Evolutionary conservation across 768 basidiomycete genomes (phyloP), one percentile per base, ranked within the genome.

Genomic region (Lentinula boryana): DNA sequence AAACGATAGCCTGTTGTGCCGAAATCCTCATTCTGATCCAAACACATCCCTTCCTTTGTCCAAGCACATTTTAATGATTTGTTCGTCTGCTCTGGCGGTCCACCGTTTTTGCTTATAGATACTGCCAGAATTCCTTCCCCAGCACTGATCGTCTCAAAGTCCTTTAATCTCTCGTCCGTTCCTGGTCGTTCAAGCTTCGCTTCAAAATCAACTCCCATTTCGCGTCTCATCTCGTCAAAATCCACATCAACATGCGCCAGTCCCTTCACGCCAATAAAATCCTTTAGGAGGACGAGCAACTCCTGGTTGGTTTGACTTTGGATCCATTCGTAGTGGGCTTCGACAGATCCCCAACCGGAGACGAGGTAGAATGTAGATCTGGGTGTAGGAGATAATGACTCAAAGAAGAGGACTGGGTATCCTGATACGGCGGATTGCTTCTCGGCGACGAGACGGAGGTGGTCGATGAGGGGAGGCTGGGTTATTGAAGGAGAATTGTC

Each of bases 321-420:
- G 16, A 80, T 76, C 77, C 79, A 83, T 40, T 69, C 68, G 31
- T 72, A 63, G 64, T 82, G 81, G 8, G 75, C 73, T 10, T 61
- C 65, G 23, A 76, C 74, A 60, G 72, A 72, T 56, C 67, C 43
- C 82, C 81, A 83, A 10, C 80, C 80, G 0, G 78, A 75, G 33
- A 80, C 65, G 31, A 83, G 63, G 64, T 77, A 75, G 2, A 80
- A 58, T 31, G 67, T 59, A 5, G 58, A 46, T 1, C 60, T 54
- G 21, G 60, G 40, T 63, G 74, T 67, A 9, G 48, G 15, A 16
- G 23, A 32, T 50, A 50, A 50, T 23, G 48, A 31, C 3, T 67
- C 63, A 67, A 76, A 81, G 64, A 75, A 80, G 31, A 69, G 66
- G n/a, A 82, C 62, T 13, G 77, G 74, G 63, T 74, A 75, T 15